Conservation (phyloP, 768 basidiomycete species). For the Russula griseocarnosa region DNA sequence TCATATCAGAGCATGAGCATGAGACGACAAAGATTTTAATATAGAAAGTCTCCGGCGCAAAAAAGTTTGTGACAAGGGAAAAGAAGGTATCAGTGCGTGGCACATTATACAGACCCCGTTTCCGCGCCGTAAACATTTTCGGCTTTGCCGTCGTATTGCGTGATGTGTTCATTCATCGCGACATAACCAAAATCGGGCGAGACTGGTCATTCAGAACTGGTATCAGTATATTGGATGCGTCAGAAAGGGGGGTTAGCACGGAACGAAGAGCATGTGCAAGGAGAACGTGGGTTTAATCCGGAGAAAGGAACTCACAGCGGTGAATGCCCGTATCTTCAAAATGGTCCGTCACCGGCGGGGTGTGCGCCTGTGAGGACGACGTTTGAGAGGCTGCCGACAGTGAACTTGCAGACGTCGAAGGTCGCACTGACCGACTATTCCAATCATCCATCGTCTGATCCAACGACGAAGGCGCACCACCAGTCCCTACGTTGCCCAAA, state of each 20-base stretch:
- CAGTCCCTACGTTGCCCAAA: constrained; percentile 30
- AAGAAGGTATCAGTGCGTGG: constrained; percentile 22
- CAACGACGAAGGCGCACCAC: constrained; percentile 29
- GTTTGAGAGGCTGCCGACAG: constrained; percentile 74
- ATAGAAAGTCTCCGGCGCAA: constrained; percentile 23
- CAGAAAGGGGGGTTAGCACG: constrained; percentile 19
- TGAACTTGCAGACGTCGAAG: constrained; percentile 74
- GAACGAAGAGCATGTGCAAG: constrained; percentile 7
- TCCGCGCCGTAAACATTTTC: constrained; percentile 27
- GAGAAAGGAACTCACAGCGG: constrained; percentile 61
- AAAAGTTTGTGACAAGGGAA: constrained; percentile 22
- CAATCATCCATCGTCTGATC: constrained; percentile 32
- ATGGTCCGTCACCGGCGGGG: constrained; percentile 64
- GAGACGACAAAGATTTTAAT: constrained; percentile 23
- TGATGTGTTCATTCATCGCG: constrained; percentile 66
- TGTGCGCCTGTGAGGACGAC: constrained; percentile 77
- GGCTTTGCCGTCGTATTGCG: constrained; percentile 26
- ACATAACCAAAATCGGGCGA: constrained; percentile 85
- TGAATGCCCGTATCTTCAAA: constrained; percentile 72
- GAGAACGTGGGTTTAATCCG: constrained; percentile 2
- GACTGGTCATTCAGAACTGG: constrained; percentile 53
- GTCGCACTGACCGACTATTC: constrained; percentile 50
- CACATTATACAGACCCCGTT: constrained; percentile 25
- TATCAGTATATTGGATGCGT: constrained; percentile 27
- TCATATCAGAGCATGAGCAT: constrained; percentile 28